Conservation (phyloP, 176 grass and related monocot genomes). For the Oryza longistaminata region DNA sequence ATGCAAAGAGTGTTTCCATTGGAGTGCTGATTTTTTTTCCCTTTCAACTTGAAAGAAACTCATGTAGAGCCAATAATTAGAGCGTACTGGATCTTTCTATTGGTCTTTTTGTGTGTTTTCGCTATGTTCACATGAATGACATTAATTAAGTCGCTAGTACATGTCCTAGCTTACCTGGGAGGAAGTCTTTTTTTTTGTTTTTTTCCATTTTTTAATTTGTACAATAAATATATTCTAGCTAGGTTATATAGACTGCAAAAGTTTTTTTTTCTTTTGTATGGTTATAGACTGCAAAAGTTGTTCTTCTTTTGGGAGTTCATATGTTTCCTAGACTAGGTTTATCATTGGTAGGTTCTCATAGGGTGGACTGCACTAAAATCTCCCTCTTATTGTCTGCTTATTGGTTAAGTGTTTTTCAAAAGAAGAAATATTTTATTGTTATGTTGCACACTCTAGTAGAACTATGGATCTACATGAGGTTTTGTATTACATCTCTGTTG, state of each 20-base stretch:
- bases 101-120: not conserved
- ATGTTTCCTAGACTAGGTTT: not conserved
- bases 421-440: no score
- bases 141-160: not conserved
- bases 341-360: not conserved
- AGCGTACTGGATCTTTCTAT: not conserved
- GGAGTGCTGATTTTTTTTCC: not conserved
- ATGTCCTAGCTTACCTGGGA: not conserved
- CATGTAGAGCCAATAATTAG: not conserved
- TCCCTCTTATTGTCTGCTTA: no score
- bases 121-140: constrained; percentile 1
- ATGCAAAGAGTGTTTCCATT: not conserved
- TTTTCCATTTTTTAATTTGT: not conserved
- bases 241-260: constrained; percentile 15
- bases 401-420: no score
- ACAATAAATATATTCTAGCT: not conserved
- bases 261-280: constrained; percentile 5
- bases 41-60: not conserved
- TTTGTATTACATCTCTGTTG: no score
- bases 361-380: no score
- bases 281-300: constrained; percentile 26
- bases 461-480: no score
- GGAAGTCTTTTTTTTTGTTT: not conserved
- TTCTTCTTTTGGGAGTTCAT: constrained; percentile 12
- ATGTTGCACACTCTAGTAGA: no score